phyloP scores from a whole-genome alignment of 202 grass and related monocot species.

The Zoysia matrella region DNA sequence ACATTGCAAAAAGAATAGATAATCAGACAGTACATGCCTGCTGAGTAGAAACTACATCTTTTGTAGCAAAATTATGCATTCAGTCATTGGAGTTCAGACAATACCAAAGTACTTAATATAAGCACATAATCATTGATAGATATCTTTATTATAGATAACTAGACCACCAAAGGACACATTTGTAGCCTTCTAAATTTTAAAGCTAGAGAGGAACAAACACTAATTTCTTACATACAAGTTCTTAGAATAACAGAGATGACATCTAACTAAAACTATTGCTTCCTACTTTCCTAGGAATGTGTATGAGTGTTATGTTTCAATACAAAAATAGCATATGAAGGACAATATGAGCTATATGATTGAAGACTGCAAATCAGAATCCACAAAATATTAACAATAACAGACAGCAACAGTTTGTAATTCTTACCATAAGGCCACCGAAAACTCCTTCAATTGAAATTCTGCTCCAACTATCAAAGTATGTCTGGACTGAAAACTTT shows the following conservation, averaged over 20 bases:
- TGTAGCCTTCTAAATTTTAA: not conserved
- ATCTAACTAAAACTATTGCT: not conserved
- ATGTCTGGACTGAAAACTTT: slow-evolving; percentile 72
- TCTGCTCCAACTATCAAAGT: slow-evolving; percentile 89
- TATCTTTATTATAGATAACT: not conserved
- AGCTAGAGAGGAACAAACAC: not conserved
- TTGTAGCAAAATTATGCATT: not conserved
- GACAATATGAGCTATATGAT: not conserved
- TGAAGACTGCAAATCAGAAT: not conserved
- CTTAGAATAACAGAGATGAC: not conserved
- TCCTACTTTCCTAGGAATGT: not conserved
- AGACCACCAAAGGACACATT: not conserved
- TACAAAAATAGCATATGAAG: not conserved
- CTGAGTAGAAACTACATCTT: slow-evolving; percentile 11
- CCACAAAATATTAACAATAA: not conserved
- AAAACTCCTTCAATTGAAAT: slow-evolving; percentile 84
- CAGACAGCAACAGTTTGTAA: not conserved
- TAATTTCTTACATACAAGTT: not conserved
- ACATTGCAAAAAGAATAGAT: slow-evolving; percentile 9
- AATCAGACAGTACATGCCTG: not conserved
- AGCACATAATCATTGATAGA: not conserved
- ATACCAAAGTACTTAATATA: not conserved
- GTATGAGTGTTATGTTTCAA: not conserved
- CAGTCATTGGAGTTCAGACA: not conserved
- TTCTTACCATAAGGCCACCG: slow-evolving; percentile 87